Evolutionary conservation across 768 basidiomycete species (phyloP).

Genomic region (Punctularia strigosozonata): DNA sequence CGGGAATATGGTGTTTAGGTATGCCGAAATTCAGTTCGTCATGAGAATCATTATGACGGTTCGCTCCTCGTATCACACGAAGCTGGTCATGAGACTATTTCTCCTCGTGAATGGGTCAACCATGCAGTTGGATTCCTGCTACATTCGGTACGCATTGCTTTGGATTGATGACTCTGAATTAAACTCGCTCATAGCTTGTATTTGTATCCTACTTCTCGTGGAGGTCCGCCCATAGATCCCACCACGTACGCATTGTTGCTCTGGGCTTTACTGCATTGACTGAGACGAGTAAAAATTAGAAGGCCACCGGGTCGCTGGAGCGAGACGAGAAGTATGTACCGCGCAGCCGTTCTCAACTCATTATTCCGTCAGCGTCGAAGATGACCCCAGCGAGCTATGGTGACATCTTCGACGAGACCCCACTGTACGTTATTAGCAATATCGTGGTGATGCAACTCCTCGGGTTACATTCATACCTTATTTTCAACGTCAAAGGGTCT

Average conservation of each 20-base stretch:
- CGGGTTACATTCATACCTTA: conserved; percentile 17
- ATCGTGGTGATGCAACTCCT: conserved; percentile 16
- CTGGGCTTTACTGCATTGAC: background rate
- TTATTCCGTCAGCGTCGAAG: conserved; percentile 13
- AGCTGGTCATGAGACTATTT: conserved; percentile 18
- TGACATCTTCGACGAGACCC: conserved; percentile 20
- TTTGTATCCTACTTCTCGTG: conserved; percentile 19
- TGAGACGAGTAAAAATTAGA: conserved; percentile 7
- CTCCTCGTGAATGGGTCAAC: conserved; percentile 13
- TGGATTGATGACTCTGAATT: background rate
- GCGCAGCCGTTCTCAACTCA: conserved; percentile 13
- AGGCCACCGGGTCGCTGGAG: conserved; percentile 16
- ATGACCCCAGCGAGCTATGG: conserved; percentile 15
- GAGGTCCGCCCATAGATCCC: conserved; percentile 17
- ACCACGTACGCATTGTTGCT: conserved; percentile 13
- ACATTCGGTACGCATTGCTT: conserved; percentile 12
- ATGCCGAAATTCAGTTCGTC: conserved; percentile 9
- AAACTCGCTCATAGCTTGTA: conserved; percentile 11
- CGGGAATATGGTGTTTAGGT: conserved; percentile 45
- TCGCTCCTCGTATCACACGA: conserved; percentile 5
- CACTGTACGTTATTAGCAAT: conserved; percentile 13
- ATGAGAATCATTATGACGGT: conserved; percentile 7
- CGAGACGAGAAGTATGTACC: conserved; percentile 21
- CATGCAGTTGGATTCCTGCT: conserved; percentile 17
- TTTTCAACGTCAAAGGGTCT: conserved; percentile 16